Base-by-base conservation (phyloP, 148 eudicot species). In the Fallopia convolvulus region DNA sequence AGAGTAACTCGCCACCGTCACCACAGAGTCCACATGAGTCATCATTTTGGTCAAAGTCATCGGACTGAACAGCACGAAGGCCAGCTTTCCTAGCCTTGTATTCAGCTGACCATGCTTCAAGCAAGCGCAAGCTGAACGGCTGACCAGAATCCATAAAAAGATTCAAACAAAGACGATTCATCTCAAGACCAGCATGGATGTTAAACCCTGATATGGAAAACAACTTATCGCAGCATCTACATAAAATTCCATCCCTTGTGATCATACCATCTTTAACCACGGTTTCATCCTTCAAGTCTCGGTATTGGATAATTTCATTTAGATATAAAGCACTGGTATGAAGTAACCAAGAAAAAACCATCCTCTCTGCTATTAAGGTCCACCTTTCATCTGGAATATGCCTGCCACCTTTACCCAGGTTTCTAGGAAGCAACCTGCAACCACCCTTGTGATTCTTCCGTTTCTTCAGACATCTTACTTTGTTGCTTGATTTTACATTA, bases 11-110 rank as follows among this genome's bases (percentile, higher is more conserved):
- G 23, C 99, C 99, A 40, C 90, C 97, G 80, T 89, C 97, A n/a
- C 99, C 99, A 86, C 99, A 95, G 74, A 90, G 79, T 40, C 99
- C 99, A 87, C 99, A 95, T 40, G 91, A 91, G 83, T 95, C 99
- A 83, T 95, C 99, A 83, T 89, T 92, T 80, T 87, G 81, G 81
- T 95, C 99, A 70, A 82, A 78, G 48, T 85, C 92, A 78, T 89
- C 88, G 70, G 80, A 83, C 75, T 81, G 87, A 26, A 84, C 84
- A 76, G 83, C 81, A 76, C 52, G 79, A 71, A 80, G 80, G 79
- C 86, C 80, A 79, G 76, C 86, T 85, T 82, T 90, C 88, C 92
- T 85, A 63, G 86, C 82, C 85, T 91, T 92, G 85, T 91, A 95
- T 83, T 95, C 99, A 85, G 82, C 87, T 52, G 97, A 95, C 99